phyloP scores from a whole-genome alignment of 164 flowering plant species.

The Macadamia tetraphylla region DNA sequence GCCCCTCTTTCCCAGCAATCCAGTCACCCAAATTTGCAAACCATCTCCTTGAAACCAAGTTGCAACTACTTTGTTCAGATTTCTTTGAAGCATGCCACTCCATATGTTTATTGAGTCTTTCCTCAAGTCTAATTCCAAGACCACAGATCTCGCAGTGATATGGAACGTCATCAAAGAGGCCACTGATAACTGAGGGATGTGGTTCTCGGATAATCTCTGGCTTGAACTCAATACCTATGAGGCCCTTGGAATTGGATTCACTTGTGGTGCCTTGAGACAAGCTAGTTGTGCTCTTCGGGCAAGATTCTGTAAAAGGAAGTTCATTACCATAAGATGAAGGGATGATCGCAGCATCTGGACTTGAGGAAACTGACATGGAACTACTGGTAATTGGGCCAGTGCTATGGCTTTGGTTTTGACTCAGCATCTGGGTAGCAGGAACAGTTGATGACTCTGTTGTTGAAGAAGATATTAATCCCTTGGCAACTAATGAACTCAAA shows the following conservation, averaged over 20 bases:
- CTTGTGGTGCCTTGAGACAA: slow-evolving; percentile 15
- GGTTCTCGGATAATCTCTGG: slow-evolving; percentile 59
- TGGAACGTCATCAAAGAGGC: slow-evolving; percentile 55
- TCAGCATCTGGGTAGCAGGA: slow-evolving; percentile 18
- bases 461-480: slow-evolving; percentile 79
- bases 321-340: slow-evolving; percentile 23
- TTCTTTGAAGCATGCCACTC: slow-evolving; percentile 64
- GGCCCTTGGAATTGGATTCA: slow-evolving; percentile 38
- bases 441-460: slow-evolving; percentile 34
- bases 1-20: slow-evolving; percentile 35
- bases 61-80: slow-evolving; percentile 16
- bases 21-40: slow-evolving; percentile 44
- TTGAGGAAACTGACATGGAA: slow-evolving; percentile 26
- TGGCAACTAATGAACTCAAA: slow-evolving; percentile 71
- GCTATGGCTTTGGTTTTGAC: slow-evolving; percentile 20
- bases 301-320: slow-evolving; percentile 23
- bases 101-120: slow-evolving; percentile 56
- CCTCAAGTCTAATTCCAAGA: slow-evolving; percentile 55
- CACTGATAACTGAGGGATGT: slow-evolving; percentile 54
- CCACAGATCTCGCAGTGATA: slow-evolving; percentile 68
- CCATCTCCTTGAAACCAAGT: slow-evolving; percentile 55
- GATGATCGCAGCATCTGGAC: slow-evolving; percentile 20
- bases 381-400: slow-evolving; percentile 20
- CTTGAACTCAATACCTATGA: slow-evolving; percentile 73
- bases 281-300: slow-evolving; percentile 13